Base-by-base conservation (phyloP, 1,139 yeast genomes). In the Geotrichum siamense region DNA sequence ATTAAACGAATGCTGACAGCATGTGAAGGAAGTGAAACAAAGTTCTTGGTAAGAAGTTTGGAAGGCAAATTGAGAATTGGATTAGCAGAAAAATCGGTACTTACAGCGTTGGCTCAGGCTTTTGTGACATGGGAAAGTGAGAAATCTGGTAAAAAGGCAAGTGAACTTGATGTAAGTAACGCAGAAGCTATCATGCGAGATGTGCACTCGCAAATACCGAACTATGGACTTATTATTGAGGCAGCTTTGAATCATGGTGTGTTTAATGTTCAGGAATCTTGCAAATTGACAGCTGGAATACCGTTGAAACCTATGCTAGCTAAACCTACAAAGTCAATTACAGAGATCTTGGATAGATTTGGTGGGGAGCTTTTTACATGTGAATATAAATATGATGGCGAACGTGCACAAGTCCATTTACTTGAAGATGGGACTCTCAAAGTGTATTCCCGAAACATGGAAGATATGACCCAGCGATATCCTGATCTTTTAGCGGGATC, bases 291-390 rank as follows among this genome's bases (percentile, higher is more conserved):
- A 8, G 96, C 98, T 0, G 97, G 98, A 1, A 79, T 93, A 13
- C 99, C 99, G 1, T 70, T 91, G 55, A 89, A 89, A 59, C 98
- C 99, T 0, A 91, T 91, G 98, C 74, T 91, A 57, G 99, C 99
- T 3, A 91, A 91, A 60, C 98, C 99, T 1, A 89, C 98, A 0
- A 91, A 91, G 58, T 77, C 96, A 2, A 80, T 93, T 37, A 75
- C 83, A 23, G 99, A 93, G 59, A 84, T 93, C 0, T 70, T 91
- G 48, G 96, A 91, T 60, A 71, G 94, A 45, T 87, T 91, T 61
- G 84, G 82, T 53, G 89, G 82, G 27, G 82, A 81, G 53, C 77
- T 76, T 48, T 91, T 91, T 58, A 87, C 97, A 0, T 89, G 96
- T 61, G 98, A 91, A 60, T 91, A 89, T 67, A 91, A 91, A 59